Evolutionary conservation across 2,329 filamentous ascomycete species (phyloP), one percentile per base, ranked within the genome.

Genomic region (Colletotrichum sansevieriae): DNA sequence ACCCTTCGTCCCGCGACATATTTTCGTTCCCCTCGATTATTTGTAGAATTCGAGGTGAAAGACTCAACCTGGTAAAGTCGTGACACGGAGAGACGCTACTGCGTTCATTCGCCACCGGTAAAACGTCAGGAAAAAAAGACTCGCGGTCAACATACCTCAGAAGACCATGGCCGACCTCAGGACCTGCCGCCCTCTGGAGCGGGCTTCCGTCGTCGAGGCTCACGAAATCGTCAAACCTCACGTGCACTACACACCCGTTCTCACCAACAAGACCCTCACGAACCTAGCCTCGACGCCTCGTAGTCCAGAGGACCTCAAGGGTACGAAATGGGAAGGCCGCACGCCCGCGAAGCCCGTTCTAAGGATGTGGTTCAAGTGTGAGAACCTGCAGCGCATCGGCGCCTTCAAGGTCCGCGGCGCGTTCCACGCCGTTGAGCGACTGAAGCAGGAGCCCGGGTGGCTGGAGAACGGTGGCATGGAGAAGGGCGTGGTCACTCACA

Each of bases 351-450:
- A 78, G 4, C 94, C 94, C 0, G 87, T 82, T 57, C 82, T 97
- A 44, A 85, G 89, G 12, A 84, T 98, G 60, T 96, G 93, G 83
- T 97, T 98, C 87, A 98, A 98, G 83, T 97, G 94, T 79, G 95
- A 98, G 84, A 98, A 98, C 79, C 83, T 93, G 67, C 96, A 98
- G 83, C 89, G 90, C 63, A 90, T 97, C 63, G 96, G 95, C 59
- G 95, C 95, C 1, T 98, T 98, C 84, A 98, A 98, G 82, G 92
- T 90, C 15, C 85, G 95, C 7, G 96, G 95, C 5, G 95, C 95
- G 0, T 98, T 97, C 74, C 93, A 98, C 79, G 94, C 95, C 0
- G 77, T 97, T 43, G 86, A 90, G 74, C 81, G 92, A 65, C 80
- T 97, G 75, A 89, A 91, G 76, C 79, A 78, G 71, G 87, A 90